Percentiles rank a stretch among this genome's conserved stretches.
Conservation (phyloP, 164 flowering plant species). For the Vitis rupestris region DNA sequence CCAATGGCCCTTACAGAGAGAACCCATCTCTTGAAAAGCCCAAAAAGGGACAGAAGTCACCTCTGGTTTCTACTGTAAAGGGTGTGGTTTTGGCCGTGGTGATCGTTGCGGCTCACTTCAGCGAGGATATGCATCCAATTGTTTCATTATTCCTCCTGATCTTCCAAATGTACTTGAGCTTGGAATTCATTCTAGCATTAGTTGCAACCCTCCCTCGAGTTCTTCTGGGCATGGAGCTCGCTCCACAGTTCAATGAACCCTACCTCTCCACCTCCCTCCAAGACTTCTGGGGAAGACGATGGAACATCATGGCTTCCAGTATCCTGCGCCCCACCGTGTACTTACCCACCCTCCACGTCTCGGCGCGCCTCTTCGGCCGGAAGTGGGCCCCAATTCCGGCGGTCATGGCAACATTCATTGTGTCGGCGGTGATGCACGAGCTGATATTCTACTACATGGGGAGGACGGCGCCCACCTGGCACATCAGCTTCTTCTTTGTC, state of each 20-base stretch:
- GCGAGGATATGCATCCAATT: too few relatives aligned
- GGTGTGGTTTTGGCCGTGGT: constrained; percentile 18
- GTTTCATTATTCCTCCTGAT: too few relatives aligned
- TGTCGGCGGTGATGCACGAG: constrained; percentile 46
- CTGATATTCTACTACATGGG: constrained; percentile 21
- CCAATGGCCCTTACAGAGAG: background rate
- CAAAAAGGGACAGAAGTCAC: background rate
- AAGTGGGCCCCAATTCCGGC: constrained; percentile 9
- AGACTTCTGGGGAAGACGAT: constrained; percentile 24
- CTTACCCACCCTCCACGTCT: constrained; percentile 4
- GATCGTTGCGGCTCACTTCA: background rate
- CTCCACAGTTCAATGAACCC: background rate
- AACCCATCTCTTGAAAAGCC: background rate
- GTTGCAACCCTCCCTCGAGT: too few relatives aligned
- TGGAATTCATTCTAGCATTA: too few relatives aligned
- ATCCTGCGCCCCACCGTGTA: constrained; percentile 3
- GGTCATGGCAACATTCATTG: constrained; percentile 20
- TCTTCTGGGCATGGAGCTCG: too few relatives aligned
- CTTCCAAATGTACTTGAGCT: too few relatives aligned
- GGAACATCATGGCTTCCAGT: constrained; percentile 15
- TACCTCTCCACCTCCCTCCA: constrained; percentile 5
- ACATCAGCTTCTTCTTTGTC: constrained; percentile 30
- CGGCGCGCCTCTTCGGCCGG: background rate
- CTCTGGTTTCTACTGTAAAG: constrained; percentile 20
- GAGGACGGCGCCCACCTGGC: constrained; percentile 18